phyloP scores from a whole-genome alignment of 1,139 yeast genomes.

The Williopsis jadinii region DNA sequence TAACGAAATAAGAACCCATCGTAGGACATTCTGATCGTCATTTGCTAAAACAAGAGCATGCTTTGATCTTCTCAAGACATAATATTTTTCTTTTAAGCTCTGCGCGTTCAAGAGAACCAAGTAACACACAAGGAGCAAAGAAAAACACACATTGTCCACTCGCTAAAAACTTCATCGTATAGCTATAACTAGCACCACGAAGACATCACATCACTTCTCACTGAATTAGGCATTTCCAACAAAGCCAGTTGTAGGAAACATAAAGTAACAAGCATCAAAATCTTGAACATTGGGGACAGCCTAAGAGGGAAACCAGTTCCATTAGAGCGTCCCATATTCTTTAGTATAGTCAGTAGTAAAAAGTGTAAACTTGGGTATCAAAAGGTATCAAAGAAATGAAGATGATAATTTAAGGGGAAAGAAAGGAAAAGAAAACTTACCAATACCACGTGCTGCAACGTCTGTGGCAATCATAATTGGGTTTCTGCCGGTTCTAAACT shows the following conservation, averaged over 20 bases:
- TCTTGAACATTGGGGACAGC: too few relatives aligned
- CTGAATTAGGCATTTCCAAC: too few relatives aligned
- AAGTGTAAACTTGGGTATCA: slow-evolving; percentile 1
- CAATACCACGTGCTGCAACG: slow-evolving; percentile 99
- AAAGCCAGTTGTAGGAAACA: too few relatives aligned
- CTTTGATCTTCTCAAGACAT: slow-evolving; percentile 2
- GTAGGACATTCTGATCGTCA: too few relatives aligned
- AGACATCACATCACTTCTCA: neutral
- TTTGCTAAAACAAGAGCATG: neutral
- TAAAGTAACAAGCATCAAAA: too few relatives aligned
- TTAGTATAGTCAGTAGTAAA: too few relatives aligned
- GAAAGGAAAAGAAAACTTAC: slow-evolving; percentile 50
- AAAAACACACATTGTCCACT: neutral
- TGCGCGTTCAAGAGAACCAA: too few relatives aligned
- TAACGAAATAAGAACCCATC: too few relatives aligned
- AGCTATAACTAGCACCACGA: slow-evolving; percentile 2
- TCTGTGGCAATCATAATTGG: slow-evolving; percentile 99
- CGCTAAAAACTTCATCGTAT: slow-evolving; percentile 2
- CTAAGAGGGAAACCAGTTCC: too few relatives aligned
- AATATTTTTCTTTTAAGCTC: neutral
- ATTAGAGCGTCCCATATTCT: too few relatives aligned
- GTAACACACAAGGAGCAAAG: neutral
- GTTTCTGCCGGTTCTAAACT: slow-evolving; percentile 85
- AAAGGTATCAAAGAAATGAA: slow-evolving; percentile 15
- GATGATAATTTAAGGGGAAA: neutral